phyloP scores from a whole-genome alignment of 805 yeast genomes.

The Priceomyces fermenticarens region DNA sequence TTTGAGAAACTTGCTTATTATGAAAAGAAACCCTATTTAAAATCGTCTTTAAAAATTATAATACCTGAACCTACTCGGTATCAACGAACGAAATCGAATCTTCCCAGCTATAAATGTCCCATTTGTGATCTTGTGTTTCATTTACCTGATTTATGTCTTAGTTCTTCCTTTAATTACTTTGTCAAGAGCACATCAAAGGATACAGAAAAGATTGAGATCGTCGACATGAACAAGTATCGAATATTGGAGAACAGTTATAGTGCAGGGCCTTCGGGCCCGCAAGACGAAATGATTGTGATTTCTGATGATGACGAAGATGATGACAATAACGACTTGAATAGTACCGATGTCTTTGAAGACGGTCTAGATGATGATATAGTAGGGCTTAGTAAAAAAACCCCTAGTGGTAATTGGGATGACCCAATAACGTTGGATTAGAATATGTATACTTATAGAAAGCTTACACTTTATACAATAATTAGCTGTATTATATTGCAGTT shows the following conservation, averaged over 20 bases:
- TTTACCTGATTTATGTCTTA: constrained; percentile 31
- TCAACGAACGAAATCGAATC: neutral
- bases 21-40: constrained; percentile 1
- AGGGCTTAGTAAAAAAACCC: constrained; percentile 9
- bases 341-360: constrained; percentile 22
- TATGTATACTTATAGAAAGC: neutral
- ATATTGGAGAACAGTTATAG: constrained; percentile 25
- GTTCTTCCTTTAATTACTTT: constrained; percentile 40
- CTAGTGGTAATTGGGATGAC: constrained; percentile 36
- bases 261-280: constrained; percentile 6
- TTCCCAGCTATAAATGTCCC: constrained; percentile 38
- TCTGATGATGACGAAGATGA: constrained; percentile 31
- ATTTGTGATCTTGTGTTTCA: constrained; percentile 35
- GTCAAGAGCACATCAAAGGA: constrained; percentile 36
- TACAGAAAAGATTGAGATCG: constrained; percentile 32
- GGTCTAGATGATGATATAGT: constrained; percentile 29
- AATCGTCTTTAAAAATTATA: constrained; percentile 4
- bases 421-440: constrained; percentile 35
- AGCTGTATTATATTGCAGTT: too few relatives aligned
- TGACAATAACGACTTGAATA: constrained; percentile 1
- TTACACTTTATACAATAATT: too few relatives aligned
- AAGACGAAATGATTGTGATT: constrained; percentile 24
- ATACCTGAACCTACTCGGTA: neutral
- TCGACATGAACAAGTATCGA: constrained; percentile 31
- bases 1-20: constrained; percentile 6